Conservation (phyloP, 2,329 filamentous ascomycete genomes). For the Exophiala bonariae region DNA sequence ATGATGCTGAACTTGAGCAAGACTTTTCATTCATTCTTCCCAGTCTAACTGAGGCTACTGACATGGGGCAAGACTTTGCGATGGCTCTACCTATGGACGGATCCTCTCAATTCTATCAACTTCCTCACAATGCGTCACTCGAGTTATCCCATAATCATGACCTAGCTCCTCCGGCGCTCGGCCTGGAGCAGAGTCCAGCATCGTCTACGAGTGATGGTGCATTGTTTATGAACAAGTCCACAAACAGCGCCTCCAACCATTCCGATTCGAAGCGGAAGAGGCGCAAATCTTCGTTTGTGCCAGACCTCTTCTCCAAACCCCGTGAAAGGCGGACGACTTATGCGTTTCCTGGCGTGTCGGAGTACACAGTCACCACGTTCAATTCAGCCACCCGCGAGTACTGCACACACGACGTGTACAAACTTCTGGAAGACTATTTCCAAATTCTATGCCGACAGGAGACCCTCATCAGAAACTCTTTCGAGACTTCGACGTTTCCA, state of each 20-base stretch:
- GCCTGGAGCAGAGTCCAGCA: constrained; percentile 18
- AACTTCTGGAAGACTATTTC: constrained; percentile 34
- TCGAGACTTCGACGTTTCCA: constrained; percentile 35
- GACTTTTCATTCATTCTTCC: constrained; percentile 26
- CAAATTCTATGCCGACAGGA: constrained; percentile 34
- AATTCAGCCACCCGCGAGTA: constrained; percentile 7
- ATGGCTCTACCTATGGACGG: constrained; percentile 14
- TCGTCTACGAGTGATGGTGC: constrained; percentile 22
- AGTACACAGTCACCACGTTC: constrained; percentile 1
- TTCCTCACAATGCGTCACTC: constrained; percentile 50
- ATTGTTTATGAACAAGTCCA: constrained; percentile 7
- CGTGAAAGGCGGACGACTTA: constrained; percentile 9
- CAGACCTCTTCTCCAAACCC: constrained; percentile 15
- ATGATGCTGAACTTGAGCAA: constrained; percentile 41
- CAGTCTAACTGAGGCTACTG: constrained; percentile 11
- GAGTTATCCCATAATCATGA: constrained; percentile 15
- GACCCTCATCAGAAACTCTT: constrained; percentile 32
- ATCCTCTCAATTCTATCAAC: constrained; percentile 7
- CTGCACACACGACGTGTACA: constrained; percentile 25
- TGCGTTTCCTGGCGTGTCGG: constrained; percentile 15
- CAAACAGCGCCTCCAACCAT: constrained; percentile 1
- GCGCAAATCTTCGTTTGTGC: constrained; percentile 15
- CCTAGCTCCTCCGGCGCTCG: constrained; percentile 5
- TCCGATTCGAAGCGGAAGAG: constrained; percentile 21
- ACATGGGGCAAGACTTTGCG: constrained; percentile 15